Percentiles rank a stretch among this genome's conserved stretches.
Conservation (phyloP, 768 basidiomycete species). For the Calocybe gangraenosa region DNA sequence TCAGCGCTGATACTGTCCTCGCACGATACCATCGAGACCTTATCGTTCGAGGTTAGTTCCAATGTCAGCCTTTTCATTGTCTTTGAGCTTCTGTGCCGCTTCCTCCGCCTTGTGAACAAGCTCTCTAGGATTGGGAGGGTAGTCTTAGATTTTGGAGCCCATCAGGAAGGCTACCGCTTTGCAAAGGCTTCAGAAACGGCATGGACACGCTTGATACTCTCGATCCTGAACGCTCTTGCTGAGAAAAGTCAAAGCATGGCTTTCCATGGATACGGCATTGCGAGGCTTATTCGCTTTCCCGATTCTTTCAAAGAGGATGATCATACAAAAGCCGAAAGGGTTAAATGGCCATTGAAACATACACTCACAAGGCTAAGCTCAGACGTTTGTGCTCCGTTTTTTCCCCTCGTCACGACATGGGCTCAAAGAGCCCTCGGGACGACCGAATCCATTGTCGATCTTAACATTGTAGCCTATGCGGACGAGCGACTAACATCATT, state of each 20-base stretch:
- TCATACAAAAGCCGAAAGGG: too few species aligned
- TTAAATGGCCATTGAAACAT: too few species aligned
- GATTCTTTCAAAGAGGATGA: too few species aligned
- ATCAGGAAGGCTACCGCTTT: background rate
- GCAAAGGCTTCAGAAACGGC: background rate
- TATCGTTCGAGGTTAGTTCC: background rate
- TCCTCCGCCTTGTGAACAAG: background rate
- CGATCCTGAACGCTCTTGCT: background rate
- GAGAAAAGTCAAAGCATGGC: background rate
- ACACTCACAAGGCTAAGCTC: too few species aligned
- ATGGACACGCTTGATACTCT: background rate
- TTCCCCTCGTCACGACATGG: too few species aligned
- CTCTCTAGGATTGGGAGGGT: background rate
- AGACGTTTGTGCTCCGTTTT: too few species aligned
- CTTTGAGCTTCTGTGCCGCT: background rate
- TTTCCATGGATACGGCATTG: background rate
- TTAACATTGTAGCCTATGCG: too few species aligned
- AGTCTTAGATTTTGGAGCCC: background rate
- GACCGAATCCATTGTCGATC: too few species aligned
- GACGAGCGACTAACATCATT: too few species aligned
- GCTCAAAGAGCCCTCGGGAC: too few species aligned
- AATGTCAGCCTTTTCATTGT: background rate
- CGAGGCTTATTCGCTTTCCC: too few species aligned
- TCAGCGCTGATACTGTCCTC: background rate
- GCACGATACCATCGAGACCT: background rate